Base-by-base conservation (phyloP, 2,329 filamentous ascomycete genomes). In the Diaporthe sp. region DNA sequence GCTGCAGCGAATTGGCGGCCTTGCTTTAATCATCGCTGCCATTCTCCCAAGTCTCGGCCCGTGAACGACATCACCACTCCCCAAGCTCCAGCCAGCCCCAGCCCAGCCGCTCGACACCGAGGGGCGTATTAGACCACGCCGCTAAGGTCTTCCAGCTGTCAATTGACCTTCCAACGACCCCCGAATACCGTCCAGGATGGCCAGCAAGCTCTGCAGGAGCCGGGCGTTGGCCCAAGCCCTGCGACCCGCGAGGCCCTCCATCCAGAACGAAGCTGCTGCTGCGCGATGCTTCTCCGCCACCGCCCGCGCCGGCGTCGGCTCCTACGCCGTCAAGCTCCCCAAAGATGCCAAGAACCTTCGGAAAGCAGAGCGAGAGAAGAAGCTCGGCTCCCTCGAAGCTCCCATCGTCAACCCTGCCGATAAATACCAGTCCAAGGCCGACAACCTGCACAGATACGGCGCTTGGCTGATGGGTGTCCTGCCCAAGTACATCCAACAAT, bases 401-500 rank as follows among this genome's bases (percentile, higher is more conserved):
- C 94, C 95, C 74, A 87, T 97, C 80, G 90, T 98, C 81, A 98
- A 98, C 86, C 96, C 96, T 47, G 91, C 94, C 84, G 97, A 98
- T 89, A 97, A 97, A 86, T 97, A 95, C 86, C 89, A 93, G 83
- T 92, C 94, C 82, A 97, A 96, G 87, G 91, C 94, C 79, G 94
- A 97, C 78, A 90, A 93, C 82, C 88, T 98, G 82, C 97, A 99
- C 89, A 93, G 92, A 81, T 99, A 99, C 83, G 97, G 97, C 81
- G 92, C 97, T 82, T 99, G 98, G 90, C 87, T 99, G 81, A 96
- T 99, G 91, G 96, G 95, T 79, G 97, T 94, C 85, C 86, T 99
- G 81, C 97, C 97, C 80, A 98, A 98, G 89, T 98, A 98, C 86
- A 91, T 99, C 80, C 97, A 99, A 88, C 97, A 99, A 87, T 98